These are phyloP conservation scores for Solanum appendiculatum DNA, from an alignment of 257 asterid genomes.

Conservation along the genomic window DNA sequence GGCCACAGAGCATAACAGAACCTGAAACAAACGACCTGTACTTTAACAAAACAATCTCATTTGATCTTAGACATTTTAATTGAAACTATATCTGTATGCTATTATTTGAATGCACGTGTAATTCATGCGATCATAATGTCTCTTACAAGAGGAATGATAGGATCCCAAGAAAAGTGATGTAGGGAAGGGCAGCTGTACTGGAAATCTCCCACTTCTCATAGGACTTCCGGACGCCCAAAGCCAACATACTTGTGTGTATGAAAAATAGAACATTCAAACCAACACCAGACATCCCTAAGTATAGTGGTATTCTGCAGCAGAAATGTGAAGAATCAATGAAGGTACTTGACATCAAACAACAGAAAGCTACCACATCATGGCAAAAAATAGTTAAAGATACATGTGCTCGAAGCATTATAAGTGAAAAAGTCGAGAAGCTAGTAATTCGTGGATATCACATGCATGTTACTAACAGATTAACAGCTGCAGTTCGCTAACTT, in stretches of 20 bases:
- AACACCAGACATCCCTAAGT: constrained; percentile 44
- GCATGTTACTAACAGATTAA: not conserved
- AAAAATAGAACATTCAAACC: constrained; percentile 36
- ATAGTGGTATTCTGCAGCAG: constrained; percentile 40
- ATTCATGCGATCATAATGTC: not conserved
- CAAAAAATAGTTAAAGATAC: not conserved
- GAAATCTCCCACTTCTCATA: constrained; percentile 49
- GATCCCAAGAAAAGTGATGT: constrained; percentile 36
- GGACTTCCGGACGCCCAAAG: constrained; percentile 34
- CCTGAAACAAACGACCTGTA: constrained; percentile 17
- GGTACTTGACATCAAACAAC: not conserved
- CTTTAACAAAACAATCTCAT: not conserved
- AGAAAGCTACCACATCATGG: not conserved
- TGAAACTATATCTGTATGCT: not conserved
- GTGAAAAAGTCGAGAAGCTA: not conserved
- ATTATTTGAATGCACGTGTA: not conserved
- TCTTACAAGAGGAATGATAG: constrained; percentile 51
- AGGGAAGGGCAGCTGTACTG: constrained; percentile 44
- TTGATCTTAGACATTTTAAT: not conserved
- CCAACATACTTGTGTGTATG: constrained; percentile 32
- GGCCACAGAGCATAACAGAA: constrained; percentile 58
- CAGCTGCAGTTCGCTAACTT: not conserved
- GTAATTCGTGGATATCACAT: not conserved
- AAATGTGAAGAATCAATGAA: not conserved
- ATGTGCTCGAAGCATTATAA: not conserved